A percentile compares a stretch with the other conserved stretches of the same genome.
Evolutionary conservation across 139 green algal genomes (phyloP).

Genomic region (Pycnococcus provasolii): DNA sequence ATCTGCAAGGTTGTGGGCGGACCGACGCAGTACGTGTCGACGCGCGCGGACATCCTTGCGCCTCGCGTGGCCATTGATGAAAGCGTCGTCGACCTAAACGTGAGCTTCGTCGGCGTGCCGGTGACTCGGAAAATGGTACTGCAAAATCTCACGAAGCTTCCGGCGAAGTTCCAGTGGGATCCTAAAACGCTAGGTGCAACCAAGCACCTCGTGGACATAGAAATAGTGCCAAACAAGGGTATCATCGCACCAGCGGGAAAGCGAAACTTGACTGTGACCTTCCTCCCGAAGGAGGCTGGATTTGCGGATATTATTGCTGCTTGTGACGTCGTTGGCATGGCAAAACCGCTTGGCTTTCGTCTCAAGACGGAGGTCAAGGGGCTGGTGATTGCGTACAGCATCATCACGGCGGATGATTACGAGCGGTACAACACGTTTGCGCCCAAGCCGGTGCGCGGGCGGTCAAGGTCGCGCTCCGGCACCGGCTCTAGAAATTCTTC

Average conservation of each 20-base stretch:
- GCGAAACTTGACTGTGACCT: slow-evolving; percentile 1
- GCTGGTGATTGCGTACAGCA: slow-evolving; percentile 10
- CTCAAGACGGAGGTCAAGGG: slow-evolving; percentile 16
- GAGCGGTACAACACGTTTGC: not conserved
- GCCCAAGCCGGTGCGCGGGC: not conserved
- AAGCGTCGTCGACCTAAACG: slow-evolving; percentile 1
- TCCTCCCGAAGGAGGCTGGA: slow-evolving; percentile 5
- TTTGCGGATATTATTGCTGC: not conserved
- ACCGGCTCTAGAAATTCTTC: too few species aligned
- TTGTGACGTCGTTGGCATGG: slow-evolving; percentile 18
- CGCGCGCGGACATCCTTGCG: slow-evolving; percentile 4
- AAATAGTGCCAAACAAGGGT: slow-evolving; percentile 4
- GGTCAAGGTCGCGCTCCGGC: not conserved
- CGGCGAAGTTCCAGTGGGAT: slow-evolving; percentile 10
- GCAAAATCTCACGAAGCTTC: slow-evolving; percentile 23
- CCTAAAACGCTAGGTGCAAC: not conserved
- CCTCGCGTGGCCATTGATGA: not conserved
- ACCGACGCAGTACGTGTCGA: not conserved
- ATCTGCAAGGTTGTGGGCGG: not conserved
- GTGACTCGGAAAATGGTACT: slow-evolving; percentile 9
- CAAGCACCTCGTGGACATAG: slow-evolving; percentile 4
- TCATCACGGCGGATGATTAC: not conserved
- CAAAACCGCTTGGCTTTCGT: slow-evolving; percentile 9
- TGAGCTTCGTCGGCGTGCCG: slow-evolving; percentile 7
- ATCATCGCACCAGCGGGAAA: slow-evolving; percentile 9